Evolutionary conservation across 2,329 filamentous ascomycete species (phyloP).

Genomic region (Coniochaeta sp.): DNA sequence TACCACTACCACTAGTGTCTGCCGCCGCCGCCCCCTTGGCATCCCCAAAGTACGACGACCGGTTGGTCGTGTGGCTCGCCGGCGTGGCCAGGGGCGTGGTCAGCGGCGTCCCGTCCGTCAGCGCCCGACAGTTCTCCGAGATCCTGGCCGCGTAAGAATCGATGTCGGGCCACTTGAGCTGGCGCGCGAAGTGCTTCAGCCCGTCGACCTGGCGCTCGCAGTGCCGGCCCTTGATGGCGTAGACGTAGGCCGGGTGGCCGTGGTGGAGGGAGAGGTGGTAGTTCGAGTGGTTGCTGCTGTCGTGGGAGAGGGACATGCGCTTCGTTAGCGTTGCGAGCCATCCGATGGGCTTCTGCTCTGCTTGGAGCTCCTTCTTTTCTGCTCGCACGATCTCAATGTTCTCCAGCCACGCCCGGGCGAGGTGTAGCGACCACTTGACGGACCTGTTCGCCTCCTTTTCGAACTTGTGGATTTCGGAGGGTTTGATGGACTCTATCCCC

Average conservation of each 20-base stretch:
- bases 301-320: slow-evolving; percentile 38
- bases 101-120: slow-evolving; percentile 34
- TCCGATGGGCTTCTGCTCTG: slow-evolving; percentile 26
- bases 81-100: slow-evolving; percentile 29
- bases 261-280: slow-evolving; percentile 14
- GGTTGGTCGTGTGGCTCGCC: slow-evolving; percentile 26
- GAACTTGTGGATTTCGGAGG: slow-evolving; percentile 53
- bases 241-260: slow-evolving; percentile 26
- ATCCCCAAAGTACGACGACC: slow-evolving; percentile 40
- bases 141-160: slow-evolving; percentile 43
- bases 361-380: slow-evolving; percentile 19
- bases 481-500: slow-evolving; percentile 41
- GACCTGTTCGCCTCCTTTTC: slow-evolving; percentile 53
- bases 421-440: slow-evolving; percentile 61
- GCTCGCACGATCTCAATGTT: slow-evolving; percentile 53
- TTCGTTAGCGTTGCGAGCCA: slow-evolving; percentile 55
- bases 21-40: slow-evolving; percentile 10
- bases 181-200: slow-evolving; percentile 55
- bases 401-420: slow-evolving; percentile 61
- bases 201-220: slow-evolving; percentile 53
- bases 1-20: too few relatives aligned
- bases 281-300: slow-evolving; percentile 14
- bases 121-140: slow-evolving; percentile 37
- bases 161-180: slow-evolving; percentile 56
- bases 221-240: slow-evolving; percentile 48